A percentile compares a stretch with the other conserved stretches of the same genome.
phyloP scores from a whole-genome alignment of 176 grass and related monocot genomes.

The Elaeis guineensis region DNA sequence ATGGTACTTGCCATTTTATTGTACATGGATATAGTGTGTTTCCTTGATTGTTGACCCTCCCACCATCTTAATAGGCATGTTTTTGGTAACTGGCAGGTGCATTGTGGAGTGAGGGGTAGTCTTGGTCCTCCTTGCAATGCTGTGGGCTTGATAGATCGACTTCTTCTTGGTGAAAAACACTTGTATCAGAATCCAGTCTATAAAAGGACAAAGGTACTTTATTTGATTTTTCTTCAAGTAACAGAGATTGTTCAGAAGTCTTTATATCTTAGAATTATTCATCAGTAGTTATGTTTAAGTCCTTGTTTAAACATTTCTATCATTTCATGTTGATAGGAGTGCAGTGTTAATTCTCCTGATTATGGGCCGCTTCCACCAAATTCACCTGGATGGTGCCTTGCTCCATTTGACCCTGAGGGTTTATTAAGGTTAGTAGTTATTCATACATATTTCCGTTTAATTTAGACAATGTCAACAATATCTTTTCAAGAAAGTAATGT shows the following conservation, averaged over 20 bases:
- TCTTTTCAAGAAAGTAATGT: no score
- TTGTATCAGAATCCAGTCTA: conserved; percentile 77
- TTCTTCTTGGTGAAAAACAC: conserved; percentile 75
- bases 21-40: no score
- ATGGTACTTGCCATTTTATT: no score
- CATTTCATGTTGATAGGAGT: conserved; percentile 47
- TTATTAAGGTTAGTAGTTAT: conserved; percentile 53
- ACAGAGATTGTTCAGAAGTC: neutral
- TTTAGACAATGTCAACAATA: no score
- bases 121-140: conserved; percentile 89
- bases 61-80: conserved; percentile 8
- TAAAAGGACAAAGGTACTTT: conserved; percentile 89
- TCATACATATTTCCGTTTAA: no score
- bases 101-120: conserved; percentile 74
- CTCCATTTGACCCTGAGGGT: conserved; percentile 94
- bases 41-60: neutral
- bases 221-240: conserved; percentile 1
- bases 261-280: no score
- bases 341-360: conserved; percentile 89
- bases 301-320: neutral
- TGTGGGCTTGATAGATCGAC: conserved; percentile 69
- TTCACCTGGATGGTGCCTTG: conserved; percentile 75
- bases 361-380: conserved; percentile 74
- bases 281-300: no score
- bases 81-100: conserved; percentile 40